phyloP scores from a whole-genome alignment of 441 rosid genomes.

The Biscutella laevigata region DNA sequence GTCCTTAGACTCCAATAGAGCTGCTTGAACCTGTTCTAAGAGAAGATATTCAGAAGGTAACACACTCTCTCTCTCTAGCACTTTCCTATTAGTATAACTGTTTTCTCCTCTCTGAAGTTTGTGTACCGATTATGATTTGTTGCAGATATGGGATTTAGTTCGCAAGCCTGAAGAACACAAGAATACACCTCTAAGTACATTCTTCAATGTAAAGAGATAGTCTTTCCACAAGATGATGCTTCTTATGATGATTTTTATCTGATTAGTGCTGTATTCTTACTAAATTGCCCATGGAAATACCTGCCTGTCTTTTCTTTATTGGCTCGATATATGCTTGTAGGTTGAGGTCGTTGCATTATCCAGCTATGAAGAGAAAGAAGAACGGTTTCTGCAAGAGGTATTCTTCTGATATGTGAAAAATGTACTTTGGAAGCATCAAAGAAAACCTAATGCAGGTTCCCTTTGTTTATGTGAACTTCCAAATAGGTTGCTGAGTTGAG shows the following conservation, averaged over 20 bases:
- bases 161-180: constrained; percentile 61
- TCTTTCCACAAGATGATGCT: not conserved
- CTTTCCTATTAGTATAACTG: not conserved
- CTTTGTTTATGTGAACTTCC: constrained; percentile 17
- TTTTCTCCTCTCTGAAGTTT: constrained; percentile 17
- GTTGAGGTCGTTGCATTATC: constrained; percentile 77
- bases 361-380: constrained; percentile 75
- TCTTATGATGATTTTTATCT: not conserved
- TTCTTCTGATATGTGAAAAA: not conserved
- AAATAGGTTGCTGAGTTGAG: constrained; percentile 65
- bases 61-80: constrained; percentile 9
- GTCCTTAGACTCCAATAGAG: constrained; percentile 66
- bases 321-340: constrained; percentile 35
- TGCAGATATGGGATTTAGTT: constrained; percentile 87
- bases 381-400: constrained; percentile 76
- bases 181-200: constrained; percentile 63
- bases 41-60: constrained; percentile 90
- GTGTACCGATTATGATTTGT: constrained; percentile 3
- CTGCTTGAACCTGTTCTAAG: constrained; percentile 62
- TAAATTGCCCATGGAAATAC: not conserved
- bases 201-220: constrained; percentile 59
- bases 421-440: not conserved
- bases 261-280: not conserved
- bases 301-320: not conserved
- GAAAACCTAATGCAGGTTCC: not conserved